Evolutionary conservation across 2,329 filamentous ascomycete genomes (phyloP).

Genomic region (Fusarium tricinctum): DNA sequence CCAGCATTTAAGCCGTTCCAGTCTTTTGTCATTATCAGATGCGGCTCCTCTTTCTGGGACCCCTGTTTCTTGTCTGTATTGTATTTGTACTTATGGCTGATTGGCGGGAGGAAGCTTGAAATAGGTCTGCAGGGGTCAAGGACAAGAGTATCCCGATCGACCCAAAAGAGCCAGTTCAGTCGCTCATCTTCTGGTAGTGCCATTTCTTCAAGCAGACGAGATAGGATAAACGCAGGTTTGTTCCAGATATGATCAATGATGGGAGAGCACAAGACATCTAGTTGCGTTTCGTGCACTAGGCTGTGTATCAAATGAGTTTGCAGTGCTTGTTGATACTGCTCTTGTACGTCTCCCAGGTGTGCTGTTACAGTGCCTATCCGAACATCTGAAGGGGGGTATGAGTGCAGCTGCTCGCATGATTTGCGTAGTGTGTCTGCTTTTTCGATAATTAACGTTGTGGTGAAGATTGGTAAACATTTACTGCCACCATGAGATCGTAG

Average conservation of each 20-base stretch:
- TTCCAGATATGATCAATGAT: slow-evolving; percentile 5
- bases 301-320: background rate
- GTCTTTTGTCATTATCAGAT: background rate
- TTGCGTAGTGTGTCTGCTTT: background rate
- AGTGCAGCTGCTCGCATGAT: background rate
- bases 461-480: background rate
- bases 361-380: background rate
- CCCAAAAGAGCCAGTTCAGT: slow-evolving; percentile 5
- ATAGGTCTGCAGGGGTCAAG: slow-evolving; percentile 6
- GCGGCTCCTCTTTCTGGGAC: background rate
- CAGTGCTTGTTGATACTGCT: background rate
- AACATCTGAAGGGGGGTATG: background rate
- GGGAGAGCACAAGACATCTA: slow-evolving; percentile 2
- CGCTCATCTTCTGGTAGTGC: background rate
- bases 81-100: background rate
- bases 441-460: background rate
- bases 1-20: slow-evolving; percentile 12
- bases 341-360: background rate
- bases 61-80: background rate
- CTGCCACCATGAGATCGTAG: background rate
- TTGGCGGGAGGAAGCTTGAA: background rate
- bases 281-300: background rate
- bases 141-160: background rate
- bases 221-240: slow-evolving; percentile 9
- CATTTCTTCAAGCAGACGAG: slow-evolving; percentile 1